Conservation (phyloP, 495 filamentous ascomycete genomes). For the Tricharina praecox region DNA sequence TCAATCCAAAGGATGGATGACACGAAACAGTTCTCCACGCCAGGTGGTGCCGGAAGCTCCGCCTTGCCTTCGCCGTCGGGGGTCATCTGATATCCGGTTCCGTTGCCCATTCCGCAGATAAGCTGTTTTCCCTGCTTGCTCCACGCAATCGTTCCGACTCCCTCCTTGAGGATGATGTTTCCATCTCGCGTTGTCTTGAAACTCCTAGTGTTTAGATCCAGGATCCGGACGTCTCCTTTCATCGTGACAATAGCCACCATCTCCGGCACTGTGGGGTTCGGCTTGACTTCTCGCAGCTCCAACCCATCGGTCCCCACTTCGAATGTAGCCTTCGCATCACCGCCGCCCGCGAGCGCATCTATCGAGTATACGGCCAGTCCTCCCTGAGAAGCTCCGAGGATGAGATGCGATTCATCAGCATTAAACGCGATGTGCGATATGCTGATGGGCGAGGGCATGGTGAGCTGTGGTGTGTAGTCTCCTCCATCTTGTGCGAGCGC, state of each 20-base stretch:
- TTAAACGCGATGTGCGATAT: constrained; percentile 84
- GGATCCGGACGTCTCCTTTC: constrained; percentile 66
- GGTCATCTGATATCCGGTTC: constrained; percentile 66
- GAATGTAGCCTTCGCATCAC: constrained; percentile 33
- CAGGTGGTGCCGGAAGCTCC: constrained; percentile 59
- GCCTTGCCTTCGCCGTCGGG: constrained; percentile 58
- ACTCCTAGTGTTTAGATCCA: constrained; percentile 53
- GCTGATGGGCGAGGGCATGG: constrained; percentile 50
- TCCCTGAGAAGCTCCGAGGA: constrained; percentile 66
- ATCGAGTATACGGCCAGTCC: constrained; percentile 72
- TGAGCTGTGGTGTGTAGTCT: constrained; percentile 60
- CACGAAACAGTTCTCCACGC: constrained; percentile 54
- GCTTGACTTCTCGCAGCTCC: constrained; percentile 53
- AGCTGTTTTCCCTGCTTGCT: constrained; percentile 85
- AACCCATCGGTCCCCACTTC: constrained; percentile 62
- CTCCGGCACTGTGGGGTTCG: constrained; percentile 56
- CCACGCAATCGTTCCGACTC: constrained; percentile 79
- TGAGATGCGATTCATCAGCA: constrained; percentile 62
- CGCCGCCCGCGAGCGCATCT: constrained; percentile 40
- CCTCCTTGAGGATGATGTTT: constrained; percentile 42
- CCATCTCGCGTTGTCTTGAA: constrained; percentile 46
- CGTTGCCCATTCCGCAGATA: constrained; percentile 71
- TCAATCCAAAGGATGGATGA: constrained; percentile 80
- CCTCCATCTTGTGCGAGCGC: constrained; percentile 47
- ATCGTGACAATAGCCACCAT: constrained; percentile 63